These are phyloP conservation scores for Dalbergia cochinchinensis DNA, from an alignment of 306 rosid genomes.

Conservation along the genomic window DNA sequence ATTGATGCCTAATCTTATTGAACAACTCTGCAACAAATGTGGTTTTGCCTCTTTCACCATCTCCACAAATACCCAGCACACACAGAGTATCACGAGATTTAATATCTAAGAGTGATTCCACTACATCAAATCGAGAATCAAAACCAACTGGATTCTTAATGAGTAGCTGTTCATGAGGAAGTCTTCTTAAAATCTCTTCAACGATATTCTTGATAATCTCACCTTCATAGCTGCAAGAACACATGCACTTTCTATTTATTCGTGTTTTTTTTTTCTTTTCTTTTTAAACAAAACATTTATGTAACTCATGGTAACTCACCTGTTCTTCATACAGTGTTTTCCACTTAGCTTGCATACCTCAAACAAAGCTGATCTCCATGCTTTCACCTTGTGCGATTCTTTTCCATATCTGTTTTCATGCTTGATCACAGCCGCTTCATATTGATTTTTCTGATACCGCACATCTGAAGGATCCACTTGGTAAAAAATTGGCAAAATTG, in stretches of 20 bases:
- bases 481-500: background rate
- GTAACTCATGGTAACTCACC: background rate
- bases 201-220: background rate
- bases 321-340: background rate
- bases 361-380: background rate
- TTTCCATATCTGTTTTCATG: background rate
- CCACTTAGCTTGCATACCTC: background rate
- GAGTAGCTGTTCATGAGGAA: background rate
- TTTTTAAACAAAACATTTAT: too few species aligned
- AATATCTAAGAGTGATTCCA: background rate
- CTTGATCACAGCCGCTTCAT: background rate
- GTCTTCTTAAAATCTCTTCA: background rate
- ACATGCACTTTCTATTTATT: background rate
- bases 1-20: background rate
- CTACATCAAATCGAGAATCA: background rate
- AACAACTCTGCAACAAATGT: constrained; percentile 12
- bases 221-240: background rate
- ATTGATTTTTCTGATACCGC: background rate
- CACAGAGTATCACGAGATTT: background rate
- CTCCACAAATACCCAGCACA: constrained; percentile 25
- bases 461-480: background rate
- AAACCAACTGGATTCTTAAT: background rate
- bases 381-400: background rate
- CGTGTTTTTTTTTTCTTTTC: too few species aligned
- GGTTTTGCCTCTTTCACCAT: background rate